Conservation (phyloP, 2,329 filamentous ascomycete species). For the Calonectria pseudoturangicola region DNA sequence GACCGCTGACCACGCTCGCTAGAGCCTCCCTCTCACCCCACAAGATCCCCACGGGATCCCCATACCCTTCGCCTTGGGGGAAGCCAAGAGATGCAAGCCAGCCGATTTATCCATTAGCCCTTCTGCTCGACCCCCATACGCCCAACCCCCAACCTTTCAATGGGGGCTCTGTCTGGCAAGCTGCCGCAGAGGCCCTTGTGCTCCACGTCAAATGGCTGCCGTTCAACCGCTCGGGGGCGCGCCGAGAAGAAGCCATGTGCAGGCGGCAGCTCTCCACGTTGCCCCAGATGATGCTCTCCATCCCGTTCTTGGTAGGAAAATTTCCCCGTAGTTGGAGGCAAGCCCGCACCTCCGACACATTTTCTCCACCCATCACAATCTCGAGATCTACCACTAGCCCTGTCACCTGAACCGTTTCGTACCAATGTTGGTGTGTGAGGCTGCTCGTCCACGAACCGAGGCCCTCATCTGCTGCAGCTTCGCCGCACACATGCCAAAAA, state of each 20-base stretch:
- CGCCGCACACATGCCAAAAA: not conserved
- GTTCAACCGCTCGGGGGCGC: slow-evolving; percentile 22
- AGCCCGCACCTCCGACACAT: slow-evolving; percentile 24
- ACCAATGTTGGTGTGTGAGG: not conserved
- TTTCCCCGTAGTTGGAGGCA: slow-evolving; percentile 8
- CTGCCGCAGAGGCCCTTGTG: slow-evolving; percentile 28
- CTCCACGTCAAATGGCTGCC: slow-evolving; percentile 11
- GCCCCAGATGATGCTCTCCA: slow-evolving; percentile 27
- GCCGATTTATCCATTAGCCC: slow-evolving; percentile 29
- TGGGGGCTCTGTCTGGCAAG: not conserved
- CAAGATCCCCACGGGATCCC: not conserved
- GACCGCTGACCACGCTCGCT: slow-evolving; percentile 11
- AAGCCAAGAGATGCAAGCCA: slow-evolving; percentile 21
- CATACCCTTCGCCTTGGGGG: slow-evolving; percentile 11
- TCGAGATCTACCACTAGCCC: slow-evolving; percentile 27
- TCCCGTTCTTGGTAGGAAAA: slow-evolving; percentile 9
- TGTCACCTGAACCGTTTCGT: slow-evolving; percentile 7
- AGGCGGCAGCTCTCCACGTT: not conserved
- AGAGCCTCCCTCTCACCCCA: slow-evolving; percentile 23
- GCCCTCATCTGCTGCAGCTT: slow-evolving; percentile 1
- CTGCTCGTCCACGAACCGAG: slow-evolving; percentile 4
- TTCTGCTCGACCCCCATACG: slow-evolving; percentile 42
- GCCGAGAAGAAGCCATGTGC: slow-evolving; percentile 10
- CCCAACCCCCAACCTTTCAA: slow-evolving; percentile 33
- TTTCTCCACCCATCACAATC: slow-evolving; percentile 43